Evolutionary conservation across 2,329 filamentous ascomycete genomes (phyloP).

Genomic region (Ploettnerulaceae sp.): DNA sequence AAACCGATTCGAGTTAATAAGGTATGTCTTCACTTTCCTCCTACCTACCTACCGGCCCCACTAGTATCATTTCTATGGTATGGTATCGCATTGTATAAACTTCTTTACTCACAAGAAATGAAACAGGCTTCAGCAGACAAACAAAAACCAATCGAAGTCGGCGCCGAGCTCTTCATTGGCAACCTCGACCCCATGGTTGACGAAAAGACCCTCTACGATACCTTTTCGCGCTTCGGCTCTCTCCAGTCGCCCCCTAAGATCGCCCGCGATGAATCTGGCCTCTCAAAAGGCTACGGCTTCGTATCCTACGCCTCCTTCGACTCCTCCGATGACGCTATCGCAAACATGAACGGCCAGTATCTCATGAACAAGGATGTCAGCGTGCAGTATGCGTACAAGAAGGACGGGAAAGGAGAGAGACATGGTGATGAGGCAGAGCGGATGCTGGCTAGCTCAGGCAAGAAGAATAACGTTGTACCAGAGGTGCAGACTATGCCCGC

Average conservation of each 20-base stretch:
- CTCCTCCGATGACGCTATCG: slow-evolving; percentile 83
- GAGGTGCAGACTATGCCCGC: slow-evolving; percentile 44
- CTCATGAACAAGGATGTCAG: slow-evolving; percentile 95
- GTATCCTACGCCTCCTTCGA: slow-evolving; percentile 92
- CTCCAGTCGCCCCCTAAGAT: slow-evolving; percentile 84
- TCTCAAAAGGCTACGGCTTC: slow-evolving; percentile 94
- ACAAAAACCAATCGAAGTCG: slow-evolving; percentile 87
- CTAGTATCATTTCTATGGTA: too few species aligned
- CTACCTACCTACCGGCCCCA: not conserved
- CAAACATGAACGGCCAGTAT: slow-evolving; percentile 93
- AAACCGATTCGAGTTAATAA: slow-evolving; percentile 98
- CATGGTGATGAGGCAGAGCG: slow-evolving; percentile 93
- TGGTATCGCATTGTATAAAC: too few species aligned
- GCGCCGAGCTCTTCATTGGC: slow-evolving; percentile 93
- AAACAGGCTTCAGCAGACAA: slow-evolving; percentile 73
- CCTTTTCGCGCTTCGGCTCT: slow-evolving; percentile 85
- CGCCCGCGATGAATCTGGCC: slow-evolving; percentile 80
- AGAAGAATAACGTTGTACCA: slow-evolving; percentile 87
- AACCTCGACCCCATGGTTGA: slow-evolving; percentile 93
- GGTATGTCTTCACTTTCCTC: slow-evolving; percentile 40
- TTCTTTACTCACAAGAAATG: not conserved
- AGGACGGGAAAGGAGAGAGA: slow-evolving; percentile 93
- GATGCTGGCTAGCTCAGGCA: slow-evolving; percentile 84
- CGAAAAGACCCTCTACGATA: slow-evolving; percentile 94
- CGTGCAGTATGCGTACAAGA: slow-evolving; percentile 98